A percentile compares a stretch with the other conserved stretches of the same genome.
phyloP scores from a whole-genome alignment of 2,329 filamentous ascomycete genomes.

The Neofusicoccum cordaticola region DNA sequence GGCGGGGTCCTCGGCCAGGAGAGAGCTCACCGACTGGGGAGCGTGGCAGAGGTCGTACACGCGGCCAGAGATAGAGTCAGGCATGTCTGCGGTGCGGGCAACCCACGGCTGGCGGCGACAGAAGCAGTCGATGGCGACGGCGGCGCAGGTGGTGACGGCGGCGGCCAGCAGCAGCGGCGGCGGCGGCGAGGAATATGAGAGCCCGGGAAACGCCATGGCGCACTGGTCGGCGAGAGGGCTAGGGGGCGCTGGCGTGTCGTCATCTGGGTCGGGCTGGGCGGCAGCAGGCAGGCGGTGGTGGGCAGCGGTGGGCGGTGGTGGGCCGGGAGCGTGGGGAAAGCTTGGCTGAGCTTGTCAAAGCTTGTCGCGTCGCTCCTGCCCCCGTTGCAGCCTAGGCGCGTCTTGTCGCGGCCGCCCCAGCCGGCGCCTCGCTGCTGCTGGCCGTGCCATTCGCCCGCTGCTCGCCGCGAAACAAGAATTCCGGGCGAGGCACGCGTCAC shows the following conservation, averaged over 20 bases:
- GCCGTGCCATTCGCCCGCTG: neutral
- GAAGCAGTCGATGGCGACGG: conserved; percentile 2
- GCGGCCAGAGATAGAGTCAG: conserved; percentile 20
- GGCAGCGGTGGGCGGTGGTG: too few relatives aligned
- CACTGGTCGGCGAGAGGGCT: too few relatives aligned
- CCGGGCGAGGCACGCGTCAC: neutral
- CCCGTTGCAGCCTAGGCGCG: too few relatives aligned
- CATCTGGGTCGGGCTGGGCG: neutral
- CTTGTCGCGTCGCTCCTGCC: neutral
- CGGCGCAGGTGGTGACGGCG: neutral
- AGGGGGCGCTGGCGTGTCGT: neutral
- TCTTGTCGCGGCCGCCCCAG: neutral
- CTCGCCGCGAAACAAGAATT: neutral
- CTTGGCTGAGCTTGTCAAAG: conserved; percentile 12
- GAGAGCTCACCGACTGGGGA: conserved; percentile 57
- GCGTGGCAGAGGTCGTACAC: conserved; percentile 62
- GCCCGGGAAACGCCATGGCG: neutral
- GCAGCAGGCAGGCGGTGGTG: neutral
- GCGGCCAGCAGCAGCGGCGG: neutral
- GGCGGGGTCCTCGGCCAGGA: conserved; percentile 54
- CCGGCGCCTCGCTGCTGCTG: neutral
- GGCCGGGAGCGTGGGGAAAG: neutral
- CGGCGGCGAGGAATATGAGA: neutral
- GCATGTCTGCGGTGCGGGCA: conserved; percentile 18
- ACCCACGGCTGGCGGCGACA: conserved; percentile 18